Evolutionary conservation across 257 asterid species (phyloP).

Genomic region (Vinca minor): DNA sequence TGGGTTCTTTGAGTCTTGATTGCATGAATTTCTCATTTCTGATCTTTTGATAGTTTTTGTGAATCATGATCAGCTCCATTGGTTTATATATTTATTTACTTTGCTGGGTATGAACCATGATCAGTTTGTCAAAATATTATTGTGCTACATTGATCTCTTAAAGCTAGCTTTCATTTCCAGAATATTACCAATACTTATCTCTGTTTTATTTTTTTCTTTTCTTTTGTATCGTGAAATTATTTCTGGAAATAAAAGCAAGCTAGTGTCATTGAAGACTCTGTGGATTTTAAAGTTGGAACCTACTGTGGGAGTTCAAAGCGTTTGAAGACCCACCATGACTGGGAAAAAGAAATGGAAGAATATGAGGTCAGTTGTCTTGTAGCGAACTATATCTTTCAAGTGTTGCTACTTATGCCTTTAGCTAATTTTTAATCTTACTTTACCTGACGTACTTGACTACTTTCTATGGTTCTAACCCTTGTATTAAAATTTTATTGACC

Average conservation of each 20-base stretch:
- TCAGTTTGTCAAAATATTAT: neutral
- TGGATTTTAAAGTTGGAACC: constrained; percentile 69
- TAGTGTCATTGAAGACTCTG: constrained; percentile 61
- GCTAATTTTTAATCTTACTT: neutral
- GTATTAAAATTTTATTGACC: neutral
- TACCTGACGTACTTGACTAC: neutral
- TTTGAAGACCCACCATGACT: constrained; percentile 39
- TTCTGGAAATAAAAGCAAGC: constrained; percentile 59
- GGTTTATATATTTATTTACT: no score
- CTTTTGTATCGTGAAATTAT: constrained; percentile 8
- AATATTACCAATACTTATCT: neutral
- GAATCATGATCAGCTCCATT: no score
- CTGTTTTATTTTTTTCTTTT: constrained; percentile 5
- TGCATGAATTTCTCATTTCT: neutral
- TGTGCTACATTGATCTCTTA: neutral
- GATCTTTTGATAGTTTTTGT: neutral
- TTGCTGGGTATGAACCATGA: neutral
- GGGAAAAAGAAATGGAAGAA: constrained; percentile 78
- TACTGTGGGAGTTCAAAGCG: constrained; percentile 54
- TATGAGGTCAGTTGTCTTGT: constrained; percentile 62
- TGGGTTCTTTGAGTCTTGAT: neutral
- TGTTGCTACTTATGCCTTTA: constrained; percentile 1
- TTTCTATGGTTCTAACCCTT: neutral
- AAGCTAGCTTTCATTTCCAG: neutral
- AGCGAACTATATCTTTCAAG: neutral